These are phyloP conservation scores for Candida verbasci DNA, from an alignment of 805 yeast genomes.

Conservation along the genomic window DNA sequence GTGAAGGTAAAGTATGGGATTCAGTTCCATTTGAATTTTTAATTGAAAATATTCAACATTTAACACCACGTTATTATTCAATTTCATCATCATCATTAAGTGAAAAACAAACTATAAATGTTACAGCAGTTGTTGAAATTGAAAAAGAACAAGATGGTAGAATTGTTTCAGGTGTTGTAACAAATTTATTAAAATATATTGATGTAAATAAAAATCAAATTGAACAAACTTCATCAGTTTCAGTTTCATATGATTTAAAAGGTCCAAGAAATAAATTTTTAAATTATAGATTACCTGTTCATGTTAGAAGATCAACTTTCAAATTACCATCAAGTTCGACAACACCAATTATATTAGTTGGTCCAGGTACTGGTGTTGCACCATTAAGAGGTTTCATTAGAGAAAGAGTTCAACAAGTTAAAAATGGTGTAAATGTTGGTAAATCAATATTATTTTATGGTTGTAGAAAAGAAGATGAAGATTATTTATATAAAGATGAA, in stretches of 20 bases:
- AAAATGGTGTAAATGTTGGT: conserved; percentile 46
- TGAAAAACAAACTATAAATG: conserved; percentile 70
- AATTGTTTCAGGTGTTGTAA: conserved; percentile 78
- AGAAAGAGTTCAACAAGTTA: conserved; percentile 65
- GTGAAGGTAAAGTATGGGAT: conserved; percentile 66
- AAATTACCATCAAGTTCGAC: conserved; percentile 83
- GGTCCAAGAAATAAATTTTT: conserved; percentile 72
- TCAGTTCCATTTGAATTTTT: conserved; percentile 79
- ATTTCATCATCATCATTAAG: conserved; percentile 84
- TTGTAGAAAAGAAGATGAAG: conserved; percentile 74
- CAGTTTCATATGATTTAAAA: conserved; percentile 61
- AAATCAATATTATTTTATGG: conserved; percentile 80
- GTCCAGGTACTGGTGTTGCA: conserved; percentile 99
- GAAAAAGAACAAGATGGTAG: conserved; percentile 25
- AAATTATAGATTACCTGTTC: conserved; percentile 74
- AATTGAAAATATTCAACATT: conserved; percentile 71
- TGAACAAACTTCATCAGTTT: conserved; percentile 32
- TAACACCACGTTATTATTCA: conserved; percentile 94
- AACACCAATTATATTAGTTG: conserved; percentile 85
- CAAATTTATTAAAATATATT: conserved; percentile 77
- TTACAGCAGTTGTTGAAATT: conserved; percentile 91
- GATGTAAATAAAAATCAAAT: conserved; percentile 54
- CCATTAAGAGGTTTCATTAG: conserved; percentile 95
- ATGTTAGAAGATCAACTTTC: conserved; percentile 91
- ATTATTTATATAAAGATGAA: conserved; percentile 82